Conservation (phyloP, 257 asterid species). For the Solanum gandarillasii region DNA sequence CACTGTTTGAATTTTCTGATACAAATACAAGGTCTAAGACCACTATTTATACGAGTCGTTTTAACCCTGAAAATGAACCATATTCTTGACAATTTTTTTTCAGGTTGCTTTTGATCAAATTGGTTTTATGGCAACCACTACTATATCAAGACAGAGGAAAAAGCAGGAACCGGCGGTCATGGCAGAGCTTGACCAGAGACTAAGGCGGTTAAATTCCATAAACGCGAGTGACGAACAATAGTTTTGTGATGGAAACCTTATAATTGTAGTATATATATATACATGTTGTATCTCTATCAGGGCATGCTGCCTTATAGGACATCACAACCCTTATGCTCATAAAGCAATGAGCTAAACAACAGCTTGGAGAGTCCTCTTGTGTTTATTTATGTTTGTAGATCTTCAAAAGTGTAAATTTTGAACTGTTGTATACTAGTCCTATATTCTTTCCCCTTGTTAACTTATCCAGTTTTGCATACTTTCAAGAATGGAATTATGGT, state of each 20-base stretch:
- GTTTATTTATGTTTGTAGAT: background rate
- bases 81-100: background rate
- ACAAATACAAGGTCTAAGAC: background rate
- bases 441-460: background rate
- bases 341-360: background rate
- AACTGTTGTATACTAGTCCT: background rate
- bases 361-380: background rate
- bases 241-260: background rate
- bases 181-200: conserved; percentile 94
- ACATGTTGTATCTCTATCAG: background rate
- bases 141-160: conserved; percentile 77
- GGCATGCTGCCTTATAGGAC: background rate
- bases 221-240: conserved; percentile 25
- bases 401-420: background rate
- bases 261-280: background rate
- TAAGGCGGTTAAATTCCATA: conserved; percentile 48
- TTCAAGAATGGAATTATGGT: background rate
- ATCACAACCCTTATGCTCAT: background rate
- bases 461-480: background rate
- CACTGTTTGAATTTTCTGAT: background rate
- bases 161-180: conserved; percentile 93
- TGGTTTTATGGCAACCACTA: conserved; percentile 70
- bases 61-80: background rate
- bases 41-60: background rate
- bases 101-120: conserved; percentile 85